Conservation (phyloP, 2,329 filamentous ascomycete genomes). For the Ampelomyces quisqualis region DNA sequence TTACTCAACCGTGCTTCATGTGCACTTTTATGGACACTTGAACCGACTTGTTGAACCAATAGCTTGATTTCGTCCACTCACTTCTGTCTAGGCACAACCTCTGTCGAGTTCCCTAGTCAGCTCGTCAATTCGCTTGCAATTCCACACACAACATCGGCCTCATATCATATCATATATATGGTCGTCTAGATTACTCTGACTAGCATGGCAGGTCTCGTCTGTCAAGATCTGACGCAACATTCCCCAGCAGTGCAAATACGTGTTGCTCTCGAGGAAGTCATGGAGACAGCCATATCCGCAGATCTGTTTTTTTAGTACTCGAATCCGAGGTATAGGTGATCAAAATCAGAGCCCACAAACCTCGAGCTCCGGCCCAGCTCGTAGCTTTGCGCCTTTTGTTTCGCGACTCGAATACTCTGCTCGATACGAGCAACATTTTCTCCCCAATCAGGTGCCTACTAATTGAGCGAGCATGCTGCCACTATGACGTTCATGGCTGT, state of each 20-base stretch:
- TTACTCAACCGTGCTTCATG: no score
- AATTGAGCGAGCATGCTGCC: conserved; percentile 20
- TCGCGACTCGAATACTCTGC: conserved; percentile 61
- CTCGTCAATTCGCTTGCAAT: background rate
- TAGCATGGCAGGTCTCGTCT: conserved; percentile 52
- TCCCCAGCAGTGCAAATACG: conserved; percentile 51
- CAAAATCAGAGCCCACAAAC: conserved; percentile 57
- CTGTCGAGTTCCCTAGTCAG: background rate
- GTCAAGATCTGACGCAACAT: conserved; percentile 61
- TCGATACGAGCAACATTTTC: conserved; percentile 64
- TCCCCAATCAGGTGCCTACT: conserved; percentile 32
- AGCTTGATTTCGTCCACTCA: no score
- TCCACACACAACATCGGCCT: background rate
- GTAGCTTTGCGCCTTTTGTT: conserved; percentile 29
- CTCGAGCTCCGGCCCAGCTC: conserved; percentile 47
- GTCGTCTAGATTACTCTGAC: background rate
- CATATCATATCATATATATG: background rate
- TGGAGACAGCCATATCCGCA: conserved; percentile 53
- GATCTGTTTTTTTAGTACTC: conserved; percentile 45
- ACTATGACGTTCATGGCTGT: background rate
- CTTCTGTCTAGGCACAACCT: no score
- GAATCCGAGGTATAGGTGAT: no score
- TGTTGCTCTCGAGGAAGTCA: conserved; percentile 50
- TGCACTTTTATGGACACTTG: no score
- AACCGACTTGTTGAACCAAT: no score